These are phyloP conservation scores for Pichia heedii DNA, from an alignment of 805 yeast genomes.

Conservation along the genomic window DNA sequence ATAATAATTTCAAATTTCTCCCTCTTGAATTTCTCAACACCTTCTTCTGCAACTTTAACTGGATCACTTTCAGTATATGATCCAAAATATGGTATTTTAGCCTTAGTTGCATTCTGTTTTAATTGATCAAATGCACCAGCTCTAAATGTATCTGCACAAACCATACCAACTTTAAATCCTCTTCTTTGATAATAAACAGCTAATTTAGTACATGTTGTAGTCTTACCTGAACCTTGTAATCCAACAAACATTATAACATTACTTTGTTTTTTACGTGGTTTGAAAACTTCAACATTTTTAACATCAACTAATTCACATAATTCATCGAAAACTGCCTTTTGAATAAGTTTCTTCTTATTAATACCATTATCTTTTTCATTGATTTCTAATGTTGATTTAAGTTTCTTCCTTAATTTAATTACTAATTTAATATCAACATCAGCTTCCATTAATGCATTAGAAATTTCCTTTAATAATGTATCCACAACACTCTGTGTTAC, in stretches of 20 bases:
- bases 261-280: conserved; percentile 75
- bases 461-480: conserved; percentile 73
- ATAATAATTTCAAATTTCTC: conserved; percentile 89
- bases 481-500: conserved; percentile 54
- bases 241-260: conserved; percentile 96
- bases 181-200: conserved; percentile 91
- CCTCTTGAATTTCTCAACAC: conserved; percentile 83
- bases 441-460: conserved; percentile 84
- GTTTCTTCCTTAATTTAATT: conserved; percentile 61
- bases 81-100: conserved; percentile 90
- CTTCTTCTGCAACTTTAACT: conserved; percentile 81
- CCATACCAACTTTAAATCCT: conserved; percentile 91
- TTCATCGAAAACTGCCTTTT: conserved; percentile 92
- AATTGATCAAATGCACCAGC: conserved; percentile 99
- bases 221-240: conserved; percentile 97
- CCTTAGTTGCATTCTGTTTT: conserved; percentile 94
- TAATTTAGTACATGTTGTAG: conserved; percentile 92
- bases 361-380: conserved; percentile 45
- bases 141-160: conserved; percentile 98
- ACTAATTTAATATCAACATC: conserved; percentile 89
- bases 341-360: conserved; percentile 72
- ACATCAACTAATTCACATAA: conserved; percentile 79
- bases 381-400: conserved; percentile 48
- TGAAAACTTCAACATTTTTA: conserved; percentile 37
- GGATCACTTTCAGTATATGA: conserved; percentile 95